Evolutionary conservation across 768 basidiomycete genomes (phyloP), one percentile per base, ranked within the genome.

Genomic region (Boletus sp.): DNA sequence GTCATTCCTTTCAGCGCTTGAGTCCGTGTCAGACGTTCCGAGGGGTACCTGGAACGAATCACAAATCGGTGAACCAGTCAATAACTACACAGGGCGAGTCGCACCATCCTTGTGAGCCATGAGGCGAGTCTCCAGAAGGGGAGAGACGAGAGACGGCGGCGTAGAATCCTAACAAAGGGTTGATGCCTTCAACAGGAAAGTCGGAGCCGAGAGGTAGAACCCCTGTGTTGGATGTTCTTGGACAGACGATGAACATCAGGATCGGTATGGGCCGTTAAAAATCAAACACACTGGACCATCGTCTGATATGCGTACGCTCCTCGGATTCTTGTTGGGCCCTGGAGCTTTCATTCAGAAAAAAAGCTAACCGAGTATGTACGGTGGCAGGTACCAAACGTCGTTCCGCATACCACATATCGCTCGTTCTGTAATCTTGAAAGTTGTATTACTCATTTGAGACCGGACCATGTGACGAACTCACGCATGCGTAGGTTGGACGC

Each of bases 361-460:
- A 30, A 1, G 7, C 14, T 3, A 8, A 11, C 2, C 8, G 21
- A 44, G 25, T 43, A 2, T 10, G 7, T n/a, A n/a, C n/a, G n/a
- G 3, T 21, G 1, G 64, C 75, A 13, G 9, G 34, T 61, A 88
- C 90, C 59, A 98, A 66, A 55, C 94, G 83, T 8, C 69, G 75
- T 68, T 97, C 92, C 1, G 93, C 94, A 63, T 95, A 98, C 74
- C 83, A 81, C 94, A 97, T 97, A 57, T 94, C 92, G 47, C 87
- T 93, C 35, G 85, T 90, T 54, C 87, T 90, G 60, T 15, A 51
- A n/a, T 45, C 19, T 9, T 7, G 34, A 46, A 30, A 5, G 15
- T 44, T 7, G 17, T 27, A 39, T 51, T 41, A 25, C n/a, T 17
- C 11, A 30, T 17, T 34, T 48, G 29, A 48, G 13, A 11, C 1